Evolutionary conservation across 208 protist species (phyloP).

Genomic region (Leishmania major): DNA sequence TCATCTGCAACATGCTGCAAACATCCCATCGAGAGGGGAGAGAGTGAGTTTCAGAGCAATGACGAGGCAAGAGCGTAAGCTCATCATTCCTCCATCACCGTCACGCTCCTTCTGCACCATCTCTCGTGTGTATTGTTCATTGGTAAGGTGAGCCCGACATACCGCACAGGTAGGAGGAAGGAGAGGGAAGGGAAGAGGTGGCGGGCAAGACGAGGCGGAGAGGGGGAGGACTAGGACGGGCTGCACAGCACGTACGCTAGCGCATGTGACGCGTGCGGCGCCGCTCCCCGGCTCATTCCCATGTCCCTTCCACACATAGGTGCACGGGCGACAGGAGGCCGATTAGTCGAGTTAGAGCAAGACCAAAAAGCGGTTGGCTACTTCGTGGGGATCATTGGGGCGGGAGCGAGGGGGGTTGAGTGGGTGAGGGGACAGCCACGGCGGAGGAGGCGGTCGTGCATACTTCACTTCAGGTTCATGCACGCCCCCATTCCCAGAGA

Average conservation of each 20-base stretch:
- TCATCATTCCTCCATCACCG: not conserved
- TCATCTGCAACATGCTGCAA: not conserved
- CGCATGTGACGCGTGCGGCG: not conserved
- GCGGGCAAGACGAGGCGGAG: not conserved
- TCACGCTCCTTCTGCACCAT: not conserved
- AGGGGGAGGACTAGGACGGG: not conserved
- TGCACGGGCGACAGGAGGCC: not conserved
- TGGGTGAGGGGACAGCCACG: not conserved
- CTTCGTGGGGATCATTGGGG: not conserved
- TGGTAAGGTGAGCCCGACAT: not conserved
- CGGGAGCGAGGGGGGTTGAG: not conserved
- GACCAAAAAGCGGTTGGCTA: not conserved
- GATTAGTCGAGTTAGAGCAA: slow-evolving; percentile 3
- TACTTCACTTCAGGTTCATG: not conserved
- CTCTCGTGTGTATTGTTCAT: not conserved
- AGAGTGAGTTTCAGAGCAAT: not conserved
- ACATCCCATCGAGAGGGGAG: not conserved
- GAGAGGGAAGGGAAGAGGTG: not conserved
- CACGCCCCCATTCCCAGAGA: not conserved
- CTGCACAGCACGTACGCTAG: not conserved
- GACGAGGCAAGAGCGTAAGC: not conserved
- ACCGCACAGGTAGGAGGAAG: not conserved
- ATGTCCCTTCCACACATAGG: not conserved
- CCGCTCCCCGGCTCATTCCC: not conserved
- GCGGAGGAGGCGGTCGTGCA: not conserved